Evolutionary conservation across 495 filamentous ascomycete species (phyloP).

Genomic region (Hypoxylon fuscum): DNA sequence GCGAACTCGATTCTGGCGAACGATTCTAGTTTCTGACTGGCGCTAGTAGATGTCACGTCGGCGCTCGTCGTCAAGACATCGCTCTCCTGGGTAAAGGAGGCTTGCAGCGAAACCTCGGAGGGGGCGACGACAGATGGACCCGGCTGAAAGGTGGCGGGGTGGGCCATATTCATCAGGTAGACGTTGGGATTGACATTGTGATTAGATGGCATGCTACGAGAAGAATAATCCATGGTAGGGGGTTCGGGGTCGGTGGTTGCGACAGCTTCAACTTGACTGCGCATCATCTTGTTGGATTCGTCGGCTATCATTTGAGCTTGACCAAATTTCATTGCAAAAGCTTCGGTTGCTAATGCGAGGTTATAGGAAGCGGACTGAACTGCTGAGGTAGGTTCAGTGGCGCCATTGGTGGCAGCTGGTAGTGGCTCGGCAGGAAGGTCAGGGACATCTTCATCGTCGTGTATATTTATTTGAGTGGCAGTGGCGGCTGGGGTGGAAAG

Average conservation of each 20-base stretch:
- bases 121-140: constrained; percentile 40
- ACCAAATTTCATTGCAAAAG: constrained; percentile 30
- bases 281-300: constrained; percentile 10
- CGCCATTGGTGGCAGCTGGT: constrained; percentile 33
- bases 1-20: constrained; percentile 62
- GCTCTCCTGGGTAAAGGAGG: constrained; percentile 43
- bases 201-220: constrained; percentile 28
- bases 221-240: constrained; percentile 32
- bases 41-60: constrained; percentile 34
- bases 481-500: constrained; percentile 47
- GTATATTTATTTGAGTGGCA: constrained; percentile 41
- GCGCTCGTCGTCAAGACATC: constrained; percentile 33
- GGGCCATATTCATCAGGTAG: constrained; percentile 42
- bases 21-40: constrained; percentile 54
- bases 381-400: constrained; percentile 24
- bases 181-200: constrained; percentile 40
- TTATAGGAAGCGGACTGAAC: constrained; percentile 26
- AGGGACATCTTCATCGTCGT: constrained; percentile 39
- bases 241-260: constrained; percentile 45
- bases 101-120: constrained; percentile 46
- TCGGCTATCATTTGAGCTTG: constrained; percentile 27
- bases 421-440: constrained; percentile 31
- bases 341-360: constrained; percentile 21
- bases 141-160: constrained; percentile 33
- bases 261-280: constrained; percentile 41